A percentile compares a stretch with the other conserved stretches of the same genome.
Evolutionary conservation across 768 basidiomycete species (phyloP).

Genomic region (Lactarius akahatsu): DNA sequence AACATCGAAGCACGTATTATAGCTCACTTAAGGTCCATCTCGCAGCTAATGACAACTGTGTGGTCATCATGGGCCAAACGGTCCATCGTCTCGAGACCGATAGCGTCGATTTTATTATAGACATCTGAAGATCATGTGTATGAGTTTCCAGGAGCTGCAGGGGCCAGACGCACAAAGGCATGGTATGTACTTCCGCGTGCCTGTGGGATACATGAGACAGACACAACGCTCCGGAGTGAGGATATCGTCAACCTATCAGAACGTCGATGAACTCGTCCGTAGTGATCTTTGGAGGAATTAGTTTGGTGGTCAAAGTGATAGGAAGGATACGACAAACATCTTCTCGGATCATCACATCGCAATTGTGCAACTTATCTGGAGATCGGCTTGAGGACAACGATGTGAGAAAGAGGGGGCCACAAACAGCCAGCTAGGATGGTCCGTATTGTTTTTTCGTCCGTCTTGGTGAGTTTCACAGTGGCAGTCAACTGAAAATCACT

Average conservation of each 20-base stretch:
- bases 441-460: conserved; percentile 92
- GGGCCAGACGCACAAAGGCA: conserved; percentile 67
- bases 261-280: conserved; percentile 98
- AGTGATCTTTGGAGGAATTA: conserved; percentile 60
- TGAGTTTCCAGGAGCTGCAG: conserved; percentile 1
- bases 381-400: conserved; percentile 15
- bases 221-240: conserved; percentile 5
- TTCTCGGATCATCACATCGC: conserved; percentile 98
- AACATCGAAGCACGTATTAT: conserved; percentile 1
- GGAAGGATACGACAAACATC: conserved; percentile 57
- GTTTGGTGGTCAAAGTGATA: conserved; percentile 16
- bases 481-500: conserved; percentile 62
- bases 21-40: conserved; percentile 83
- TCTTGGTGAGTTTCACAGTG: conserved; percentile 92
- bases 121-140: conserved; percentile 55
- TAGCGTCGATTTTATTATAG: conserved; percentile 95
- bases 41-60: conserved; percentile 95
- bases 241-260: conserved; percentile 65
- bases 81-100: conserved; percentile 80
- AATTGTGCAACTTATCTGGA: conserved; percentile 85
- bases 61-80: conserved; percentile 78
- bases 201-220: conserved; percentile 38
- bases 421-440: conserved; percentile 88
- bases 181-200: conserved; percentile 92
- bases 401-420: neutral